Percentiles rank a stretch among this genome's conserved stretches.
These are phyloP conservation scores for Aleurites moluccanus DNA, from an alignment of 441 rosid genomes.

Conservation along the genomic window DNA sequence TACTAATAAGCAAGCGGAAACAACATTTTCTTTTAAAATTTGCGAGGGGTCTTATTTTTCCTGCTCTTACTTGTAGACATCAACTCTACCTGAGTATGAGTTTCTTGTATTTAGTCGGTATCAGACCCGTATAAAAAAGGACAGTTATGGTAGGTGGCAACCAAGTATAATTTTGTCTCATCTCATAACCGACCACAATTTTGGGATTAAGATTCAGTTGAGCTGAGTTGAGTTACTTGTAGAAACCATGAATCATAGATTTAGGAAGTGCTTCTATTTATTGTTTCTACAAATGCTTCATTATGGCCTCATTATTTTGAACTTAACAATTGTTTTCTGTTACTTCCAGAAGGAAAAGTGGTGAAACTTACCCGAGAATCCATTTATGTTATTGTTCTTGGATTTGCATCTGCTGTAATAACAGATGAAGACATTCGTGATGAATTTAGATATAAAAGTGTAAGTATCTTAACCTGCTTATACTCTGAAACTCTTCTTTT, in stretches of 20 bases:
- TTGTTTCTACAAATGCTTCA: not conserved
- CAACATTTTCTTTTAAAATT: not conserved
- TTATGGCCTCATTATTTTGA: conserved; percentile 3
- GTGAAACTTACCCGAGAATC: conserved; percentile 67
- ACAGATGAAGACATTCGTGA: conserved; percentile 60
- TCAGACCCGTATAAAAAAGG: too few relatives aligned
- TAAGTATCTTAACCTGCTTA: conserved; percentile 27
- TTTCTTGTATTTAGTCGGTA: too few relatives aligned
- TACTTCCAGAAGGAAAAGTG: conserved; percentile 66
- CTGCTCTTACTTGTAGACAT: not conserved
- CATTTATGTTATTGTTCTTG: conserved; percentile 75
- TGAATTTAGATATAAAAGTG: conserved; percentile 62
- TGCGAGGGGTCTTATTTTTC: not conserved
- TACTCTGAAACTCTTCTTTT: conserved; percentile 2
- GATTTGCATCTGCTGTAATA: conserved; percentile 74
- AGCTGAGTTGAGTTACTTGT: too few relatives aligned
- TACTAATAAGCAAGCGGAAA: not conserved
- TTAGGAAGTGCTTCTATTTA: not conserved
- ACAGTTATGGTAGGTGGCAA: too few relatives aligned
- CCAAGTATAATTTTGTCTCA: too few relatives aligned
- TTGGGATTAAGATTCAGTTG: too few relatives aligned
- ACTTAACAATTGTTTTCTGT: conserved; percentile 4
- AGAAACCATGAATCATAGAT: not conserved
- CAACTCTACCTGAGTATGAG: too few relatives aligned
- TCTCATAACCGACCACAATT: too few relatives aligned